Base-by-base conservation (phyloP, 2,329 filamentous ascomycete species). In the Venturia oleaginea region DNA sequence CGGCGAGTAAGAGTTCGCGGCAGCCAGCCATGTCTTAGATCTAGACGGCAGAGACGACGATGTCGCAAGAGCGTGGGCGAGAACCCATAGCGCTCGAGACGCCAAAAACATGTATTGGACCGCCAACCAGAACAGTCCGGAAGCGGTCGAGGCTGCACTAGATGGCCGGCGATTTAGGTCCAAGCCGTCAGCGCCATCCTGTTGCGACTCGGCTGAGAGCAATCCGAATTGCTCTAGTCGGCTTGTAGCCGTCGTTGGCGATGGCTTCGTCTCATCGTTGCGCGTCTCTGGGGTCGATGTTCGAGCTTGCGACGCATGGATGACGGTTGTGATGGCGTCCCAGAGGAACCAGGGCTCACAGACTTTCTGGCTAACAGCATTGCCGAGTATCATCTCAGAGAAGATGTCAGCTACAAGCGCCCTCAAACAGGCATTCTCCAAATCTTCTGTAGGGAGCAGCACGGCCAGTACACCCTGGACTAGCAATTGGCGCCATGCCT, bases 281-380 rank as follows among this genome's bases (percentile, higher is more conserved):
- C 76, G 70, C 66, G 76, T 66, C 66, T 34, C n/a, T 38, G 46
- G 40, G 4, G 17, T 71, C 68, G 69, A 68, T 71, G 69, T 68
- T 51, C 71, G 70, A 59, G 72, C 71, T 69, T 75, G 75, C 67
- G 82, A 71, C 59, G 77, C 73, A 67, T 81, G 80, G 66, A 84
- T 82, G 67, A 88, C 76, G 72, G 93, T 95, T 69, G 87, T 88
- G 67, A 96, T 83, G 65, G 85, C 83, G 74, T 96, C 92, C 85
- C 89, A 96, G 68, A 97, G 76, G 71, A 97, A 83, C 90, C 91
- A 95, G 30, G 90, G 90, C 76, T 97, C 88, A 69, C 89, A 91
- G 48, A 89, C 82, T 74, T 89, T 95, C 71, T 88, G 89, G 70
- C 87, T 86, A 70, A 97, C 81, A 65, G 89, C 83, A 69, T 91